Evolutionary conservation across 2,329 filamentous ascomycete species (phyloP), one percentile per base, ranked within the genome.

Genomic region (Aspergillus sp.): DNA sequence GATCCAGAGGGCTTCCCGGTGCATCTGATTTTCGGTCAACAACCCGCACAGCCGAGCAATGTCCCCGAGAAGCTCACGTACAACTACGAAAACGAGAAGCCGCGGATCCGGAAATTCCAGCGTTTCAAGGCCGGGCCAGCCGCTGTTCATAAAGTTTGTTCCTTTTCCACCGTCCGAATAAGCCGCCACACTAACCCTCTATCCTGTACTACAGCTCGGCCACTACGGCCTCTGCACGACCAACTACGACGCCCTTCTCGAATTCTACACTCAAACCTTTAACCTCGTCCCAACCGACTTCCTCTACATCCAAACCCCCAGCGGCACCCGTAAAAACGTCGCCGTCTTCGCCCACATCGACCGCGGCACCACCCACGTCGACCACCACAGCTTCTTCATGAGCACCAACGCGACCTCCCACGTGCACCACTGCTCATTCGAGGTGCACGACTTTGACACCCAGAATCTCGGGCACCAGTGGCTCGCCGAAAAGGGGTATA

Each of bases 371-470:
- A 72, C 75, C 0, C 76, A 77, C 23, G 79, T 81, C 0, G 84
- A 86, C 67, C 84, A 86, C 64, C 84, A 86, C 63, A 78, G 76
- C 5, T 82, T 86, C 59, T 86, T 85, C 74, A 75, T 85, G 65
- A 71, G 63, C 19, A 65, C 67, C 0, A 69, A 70, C n/a, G 4
- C 43, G 51, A 63, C 65, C 31, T 64, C 70, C 0, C 81, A 83
- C 63, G 81, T 84, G 0, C 82, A 84, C 56, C 83, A 85, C 67
- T 77, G 76, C 43, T 76, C 72, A 0, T 85, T 83, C 54, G 83
- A 85, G 59, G 81, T 84, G 0, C 79, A 84, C 50, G 81, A 85
- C 62, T 83, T 82, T 54, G 83, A 85, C 60, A 80, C 79, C 1
- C 83, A 85, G 74, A 71, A 77, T 3, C 68, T 85, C 1, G 83